phyloP scores from a whole-genome alignment of 176 grass and related monocot genomes.

The Metroxylon sagu region DNA sequence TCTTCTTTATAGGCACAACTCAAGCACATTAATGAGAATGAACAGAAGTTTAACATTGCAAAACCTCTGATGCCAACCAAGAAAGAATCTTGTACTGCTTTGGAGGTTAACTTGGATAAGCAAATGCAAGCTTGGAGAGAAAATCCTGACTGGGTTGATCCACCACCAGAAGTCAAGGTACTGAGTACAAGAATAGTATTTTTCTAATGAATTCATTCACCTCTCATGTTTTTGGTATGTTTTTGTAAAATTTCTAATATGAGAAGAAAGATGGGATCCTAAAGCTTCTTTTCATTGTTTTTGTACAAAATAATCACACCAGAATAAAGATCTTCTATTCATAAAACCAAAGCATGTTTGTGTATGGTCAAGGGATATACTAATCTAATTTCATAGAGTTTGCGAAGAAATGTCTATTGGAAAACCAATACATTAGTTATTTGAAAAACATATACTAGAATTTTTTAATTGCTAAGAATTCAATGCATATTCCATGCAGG shows the following conservation, averaged over 20 bases:
- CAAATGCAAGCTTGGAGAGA: conserved; percentile 67
- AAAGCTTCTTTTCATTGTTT: no score
- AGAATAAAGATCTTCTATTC: no score
- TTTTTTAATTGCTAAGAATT: not conserved
- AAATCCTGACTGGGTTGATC: conserved; percentile 60
- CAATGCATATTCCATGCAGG: conserved; percentile 36
- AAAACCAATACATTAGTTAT: not conserved
- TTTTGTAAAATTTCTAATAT: not conserved
- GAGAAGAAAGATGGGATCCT: no score
- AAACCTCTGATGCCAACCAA: conserved; percentile 8
- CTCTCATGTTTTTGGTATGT: not conserved
- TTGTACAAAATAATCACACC: no score
- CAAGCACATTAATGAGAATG: conserved; percentile 32
- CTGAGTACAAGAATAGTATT: not conserved
- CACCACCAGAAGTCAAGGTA: conserved; percentile 65
- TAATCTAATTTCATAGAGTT: no score
- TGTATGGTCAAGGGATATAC: no score
- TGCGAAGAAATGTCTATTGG: no score
- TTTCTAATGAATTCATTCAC: not conserved
- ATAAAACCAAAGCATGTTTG: no score
- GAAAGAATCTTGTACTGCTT: conserved; percentile 17
- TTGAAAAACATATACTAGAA: not conserved
- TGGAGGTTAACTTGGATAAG: conserved; percentile 50
- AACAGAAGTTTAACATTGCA: conserved; percentile 3
- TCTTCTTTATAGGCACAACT: conserved; percentile 42